A percentile compares a stretch with the other conserved stretches of the same genome.
phyloP scores from a whole-genome alignment of 352 stramenopile species.

The Globisporangium abappressorium region DNA sequence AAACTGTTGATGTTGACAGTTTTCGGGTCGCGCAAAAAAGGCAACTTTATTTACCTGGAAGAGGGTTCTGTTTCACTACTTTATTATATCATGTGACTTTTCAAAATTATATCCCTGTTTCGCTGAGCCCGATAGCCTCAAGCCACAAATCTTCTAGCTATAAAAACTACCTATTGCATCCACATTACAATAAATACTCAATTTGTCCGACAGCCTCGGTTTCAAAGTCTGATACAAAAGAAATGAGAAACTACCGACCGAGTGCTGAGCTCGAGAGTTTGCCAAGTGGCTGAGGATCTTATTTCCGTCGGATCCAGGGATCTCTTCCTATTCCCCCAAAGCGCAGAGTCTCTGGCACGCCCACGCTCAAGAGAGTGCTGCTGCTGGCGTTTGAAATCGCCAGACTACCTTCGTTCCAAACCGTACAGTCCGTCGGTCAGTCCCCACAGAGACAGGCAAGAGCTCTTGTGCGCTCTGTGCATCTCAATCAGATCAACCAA shows the following conservation, averaged over 20 bases:
- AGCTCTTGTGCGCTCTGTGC: background rate
- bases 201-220: background rate
- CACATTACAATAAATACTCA: background rate
- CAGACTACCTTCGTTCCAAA: background rate
- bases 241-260: background rate
- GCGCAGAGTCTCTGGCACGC: background rate
- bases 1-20: conserved; percentile 1
- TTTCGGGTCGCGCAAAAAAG: background rate
- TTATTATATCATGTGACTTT: no score
- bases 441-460: background rate
- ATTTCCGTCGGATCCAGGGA: background rate
- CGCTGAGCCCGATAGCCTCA: no score
- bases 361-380: background rate
- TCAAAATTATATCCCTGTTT: no score
- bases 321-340: background rate
- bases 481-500: background rate
- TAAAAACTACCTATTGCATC: background rate
- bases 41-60: background rate
- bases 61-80: background rate
- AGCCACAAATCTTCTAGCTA: background rate
- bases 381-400: background rate
- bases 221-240: background rate
- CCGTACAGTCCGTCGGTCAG: background rate
- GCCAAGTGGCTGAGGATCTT: background rate
- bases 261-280: no score